Evolutionary conservation across 1,139 yeast species (phyloP), one percentile per base, ranked within the genome.

Genomic region (Hansenula anomala): DNA sequence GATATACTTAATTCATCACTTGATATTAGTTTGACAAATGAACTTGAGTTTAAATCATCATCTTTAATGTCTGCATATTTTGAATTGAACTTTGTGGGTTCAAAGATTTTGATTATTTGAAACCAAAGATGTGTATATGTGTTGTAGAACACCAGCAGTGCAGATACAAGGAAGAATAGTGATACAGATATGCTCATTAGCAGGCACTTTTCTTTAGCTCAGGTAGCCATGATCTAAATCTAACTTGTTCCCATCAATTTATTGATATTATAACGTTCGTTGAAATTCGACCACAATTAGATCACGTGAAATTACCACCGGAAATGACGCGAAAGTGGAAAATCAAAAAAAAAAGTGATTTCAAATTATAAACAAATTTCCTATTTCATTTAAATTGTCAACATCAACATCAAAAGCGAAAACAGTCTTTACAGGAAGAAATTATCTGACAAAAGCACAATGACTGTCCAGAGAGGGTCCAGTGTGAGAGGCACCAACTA

Each of bases 21-120:
- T 5, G n/a, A 14, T 11, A 35, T 35, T 6, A 35, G 9, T 12
- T 14, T 23, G 6, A 35, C 12, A 6, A 19, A 18, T 16, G 15
- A 16, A 18, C 14, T 24, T 12, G 15, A 14, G n/a, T 29, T 15
- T 4, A 12, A 13, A 12, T 16, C 45, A 18, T 36, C 32, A 16
- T 37, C 43, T 13, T 38, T 18, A 13, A 35, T 31, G 36, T 30
- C 8, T n/a, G 23, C 12, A 12, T 31, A 34, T 27, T 30, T 37
- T 9, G 36, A 20, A 11, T 23, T 18, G 17, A 25, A 28, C 10
- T 25, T 33, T 12, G 33, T 25, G 2, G 46, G 37, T 34, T 52
- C 56, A 17, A 52, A 51, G n/a, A 51, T 41, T 33, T 39, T 39
- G 26, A 50, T 47, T 22, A 45, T 36, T 30, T 47, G 46, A 23